Conservation (phyloP, 805 yeast species). For the Ogataea polymorpha region DNA sequence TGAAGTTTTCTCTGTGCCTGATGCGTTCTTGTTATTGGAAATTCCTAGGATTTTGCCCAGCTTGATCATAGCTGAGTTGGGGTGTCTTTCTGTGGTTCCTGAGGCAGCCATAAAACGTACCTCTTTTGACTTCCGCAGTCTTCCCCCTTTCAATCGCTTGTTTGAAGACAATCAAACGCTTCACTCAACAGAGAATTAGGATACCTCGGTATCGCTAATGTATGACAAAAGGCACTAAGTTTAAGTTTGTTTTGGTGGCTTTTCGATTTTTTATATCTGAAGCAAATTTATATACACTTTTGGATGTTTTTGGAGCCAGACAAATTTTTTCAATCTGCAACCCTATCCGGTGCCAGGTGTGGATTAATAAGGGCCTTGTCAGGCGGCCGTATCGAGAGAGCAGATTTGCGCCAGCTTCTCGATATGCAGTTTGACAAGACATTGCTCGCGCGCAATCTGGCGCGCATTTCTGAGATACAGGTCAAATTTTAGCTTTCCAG, state of each 20-base stretch:
- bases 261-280: slow-evolving; percentile 3
- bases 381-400: slow-evolving; percentile 12
- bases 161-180: slow-evolving; percentile 3
- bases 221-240: neutral
- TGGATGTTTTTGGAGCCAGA: neutral
- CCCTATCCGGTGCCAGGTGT: slow-evolving; percentile 8
- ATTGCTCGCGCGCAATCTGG: slow-evolving; percentile 62
- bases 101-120: slow-evolving; percentile 4
- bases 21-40: slow-evolving; percentile 2
- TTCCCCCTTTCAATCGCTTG: neutral
- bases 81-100: slow-evolving; percentile 15
- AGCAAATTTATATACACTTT: neutral
- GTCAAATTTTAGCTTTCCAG: slow-evolving; percentile 42
- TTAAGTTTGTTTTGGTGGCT: neutral
- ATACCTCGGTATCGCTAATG: slow-evolving; percentile 3
- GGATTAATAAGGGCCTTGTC: neutral
- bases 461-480: slow-evolving; percentile 44
- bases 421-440: slow-evolving; percentile 46
- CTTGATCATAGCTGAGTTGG: slow-evolving; percentile 22
- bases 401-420: slow-evolving; percentile 32
- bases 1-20: slow-evolving; percentile 6
- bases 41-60: slow-evolving; percentile 26
- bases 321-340: slow-evolving; percentile 6
- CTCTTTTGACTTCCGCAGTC: neutral
- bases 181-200: slow-evolving; percentile 2